Conservation (phyloP, 2,329 filamentous ascomycete species). For the Aspergillus glaucus region DNA sequence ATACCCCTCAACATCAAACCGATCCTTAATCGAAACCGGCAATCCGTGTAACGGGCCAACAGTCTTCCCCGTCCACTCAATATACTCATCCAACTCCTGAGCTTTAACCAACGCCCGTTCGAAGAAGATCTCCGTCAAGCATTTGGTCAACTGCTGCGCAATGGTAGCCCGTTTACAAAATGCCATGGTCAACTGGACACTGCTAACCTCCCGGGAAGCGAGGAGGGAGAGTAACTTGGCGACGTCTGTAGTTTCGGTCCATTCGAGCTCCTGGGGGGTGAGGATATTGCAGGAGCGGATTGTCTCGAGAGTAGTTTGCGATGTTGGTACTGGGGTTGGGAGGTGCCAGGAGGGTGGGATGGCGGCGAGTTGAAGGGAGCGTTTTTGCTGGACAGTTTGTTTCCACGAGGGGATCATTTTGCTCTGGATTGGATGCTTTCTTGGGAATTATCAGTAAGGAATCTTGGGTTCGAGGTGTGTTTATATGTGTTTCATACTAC, state of each 20-base stretch:
- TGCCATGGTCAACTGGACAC: constrained; percentile 13
- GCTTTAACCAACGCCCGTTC: constrained; percentile 48
- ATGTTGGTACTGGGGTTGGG: constrained; percentile 4
- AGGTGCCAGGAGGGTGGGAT: constrained; percentile 19
- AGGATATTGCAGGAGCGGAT: constrained; percentile 17
- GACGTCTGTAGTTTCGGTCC: constrained; percentile 18
- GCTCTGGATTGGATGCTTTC: neutral
- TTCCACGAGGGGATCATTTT: constrained; percentile 12
- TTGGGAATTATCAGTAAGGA: neutral
- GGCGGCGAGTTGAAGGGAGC: constrained; percentile 11
- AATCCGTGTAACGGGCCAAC: constrained; percentile 61
- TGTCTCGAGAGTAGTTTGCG: constrained; percentile 9
- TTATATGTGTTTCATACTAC: neutral
- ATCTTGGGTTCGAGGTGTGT: too few species aligned
- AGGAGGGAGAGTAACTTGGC: constrained; percentile 10
- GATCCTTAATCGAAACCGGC: constrained; percentile 60
- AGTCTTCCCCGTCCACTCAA: constrained; percentile 42
- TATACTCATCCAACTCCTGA: constrained; percentile 44
- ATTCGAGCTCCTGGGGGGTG: constrained; percentile 12
- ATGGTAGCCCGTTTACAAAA: constrained; percentile 16
- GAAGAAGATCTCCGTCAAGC: constrained; percentile 41
- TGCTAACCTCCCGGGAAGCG: constrained; percentile 4
- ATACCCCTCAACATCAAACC: constrained; percentile 48
- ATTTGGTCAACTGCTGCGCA: constrained; percentile 15
- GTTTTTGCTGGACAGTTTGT: constrained; percentile 13